Percentiles rank a stretch among this genome's conserved stretches.
Conservation (phyloP, 2,329 filamentous ascomycete genomes). For the Phaeophleospora eucalypticola region DNA sequence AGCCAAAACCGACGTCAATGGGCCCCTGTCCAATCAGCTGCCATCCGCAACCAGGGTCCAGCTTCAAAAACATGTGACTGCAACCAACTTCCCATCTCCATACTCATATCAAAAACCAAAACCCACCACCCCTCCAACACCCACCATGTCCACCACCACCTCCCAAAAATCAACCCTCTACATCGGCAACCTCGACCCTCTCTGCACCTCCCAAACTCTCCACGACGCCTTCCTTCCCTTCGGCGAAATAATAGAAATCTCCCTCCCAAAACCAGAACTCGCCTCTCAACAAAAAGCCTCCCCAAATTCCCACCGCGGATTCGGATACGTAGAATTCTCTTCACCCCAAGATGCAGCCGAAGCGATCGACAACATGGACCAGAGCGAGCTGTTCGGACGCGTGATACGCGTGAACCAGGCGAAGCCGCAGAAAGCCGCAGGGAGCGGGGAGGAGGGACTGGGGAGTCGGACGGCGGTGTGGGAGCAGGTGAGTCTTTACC, state of each 20-base stretch:
- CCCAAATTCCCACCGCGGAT: constrained; percentile 78
- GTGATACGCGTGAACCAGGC: constrained; percentile 89
- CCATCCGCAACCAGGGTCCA: too few species aligned
- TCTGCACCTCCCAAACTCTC: constrained; percentile 70
- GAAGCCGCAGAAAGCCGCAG: constrained; percentile 80
- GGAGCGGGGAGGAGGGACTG: constrained; percentile 77
- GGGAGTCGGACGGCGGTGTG: constrained; percentile 93
- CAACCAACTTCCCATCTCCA: not conserved
- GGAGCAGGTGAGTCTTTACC: constrained; percentile 71
- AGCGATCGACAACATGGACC: constrained; percentile 99
- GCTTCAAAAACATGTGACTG: not conserved
- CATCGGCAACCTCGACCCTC: constrained; percentile 79
- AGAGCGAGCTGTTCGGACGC: constrained; percentile 87
- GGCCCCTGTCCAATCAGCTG: too few species aligned
- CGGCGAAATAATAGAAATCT: constrained; percentile 88
- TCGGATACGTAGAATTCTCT: constrained; percentile 95
- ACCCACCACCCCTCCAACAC: not conserved
- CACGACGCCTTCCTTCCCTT: constrained; percentile 95
- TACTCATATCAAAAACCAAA: too few species aligned
- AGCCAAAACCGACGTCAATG: not conserved
- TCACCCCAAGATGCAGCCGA: constrained; percentile 80
- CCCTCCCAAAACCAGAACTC: constrained; percentile 80
- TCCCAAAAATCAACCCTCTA: constrained; percentile 77
- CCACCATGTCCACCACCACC: not conserved
- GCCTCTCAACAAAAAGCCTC: too few species aligned